phyloP scores from a whole-genome alignment of 1,284 basidiomycete genomes.

The Ganoderma resinaceum region DNA sequence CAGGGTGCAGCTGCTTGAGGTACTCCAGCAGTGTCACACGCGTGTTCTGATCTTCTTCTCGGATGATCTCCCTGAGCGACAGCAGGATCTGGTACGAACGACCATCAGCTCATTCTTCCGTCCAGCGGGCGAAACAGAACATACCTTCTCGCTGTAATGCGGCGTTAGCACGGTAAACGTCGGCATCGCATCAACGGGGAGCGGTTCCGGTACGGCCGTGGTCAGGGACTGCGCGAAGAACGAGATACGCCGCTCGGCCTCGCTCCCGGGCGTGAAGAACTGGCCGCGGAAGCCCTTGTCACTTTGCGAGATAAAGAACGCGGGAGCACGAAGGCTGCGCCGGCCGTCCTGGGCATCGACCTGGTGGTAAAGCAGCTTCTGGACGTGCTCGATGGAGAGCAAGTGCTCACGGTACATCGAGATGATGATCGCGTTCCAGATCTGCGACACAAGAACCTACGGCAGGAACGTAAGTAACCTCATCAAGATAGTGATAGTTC shows the following conservation, averaged over 20 bases:
- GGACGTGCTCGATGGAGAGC: conserved; percentile 95
- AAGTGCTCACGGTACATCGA: conserved; percentile 99
- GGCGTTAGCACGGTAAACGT: conserved; percentile 96
- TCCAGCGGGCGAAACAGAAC: neutral
- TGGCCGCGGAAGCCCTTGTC: conserved; percentile 87
- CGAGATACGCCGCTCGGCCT: conserved; percentile 94
- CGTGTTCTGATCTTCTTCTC: conserved; percentile 95
- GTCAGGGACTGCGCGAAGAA: conserved; percentile 97
- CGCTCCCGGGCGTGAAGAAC: conserved; percentile 92
- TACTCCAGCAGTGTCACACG: conserved; percentile 96
- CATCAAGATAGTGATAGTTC: neutral
- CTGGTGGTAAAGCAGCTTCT: conserved; percentile 94
- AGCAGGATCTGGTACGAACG: conserved; percentile 71
- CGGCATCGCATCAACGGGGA: conserved; percentile 96
- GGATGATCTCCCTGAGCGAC: conserved; percentile 94
- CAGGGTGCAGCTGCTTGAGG: conserved; percentile 96
- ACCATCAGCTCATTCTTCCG: conserved; percentile 1
- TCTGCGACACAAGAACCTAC: conserved; percentile 94
- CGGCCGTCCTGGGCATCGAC: conserved; percentile 88
- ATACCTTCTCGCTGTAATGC: conserved; percentile 94
- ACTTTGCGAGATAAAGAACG: conserved; percentile 93
- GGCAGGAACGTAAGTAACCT: neutral
- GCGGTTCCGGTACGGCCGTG: conserved; percentile 86
- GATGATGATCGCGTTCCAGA: conserved; percentile 98
- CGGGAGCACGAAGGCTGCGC: conserved; percentile 88